Percentiles rank a stretch among this genome's conserved stretches.
Evolutionary conservation across 306 rosid species (phyloP).

Genomic region (Hippophae gyantsensis): DNA sequence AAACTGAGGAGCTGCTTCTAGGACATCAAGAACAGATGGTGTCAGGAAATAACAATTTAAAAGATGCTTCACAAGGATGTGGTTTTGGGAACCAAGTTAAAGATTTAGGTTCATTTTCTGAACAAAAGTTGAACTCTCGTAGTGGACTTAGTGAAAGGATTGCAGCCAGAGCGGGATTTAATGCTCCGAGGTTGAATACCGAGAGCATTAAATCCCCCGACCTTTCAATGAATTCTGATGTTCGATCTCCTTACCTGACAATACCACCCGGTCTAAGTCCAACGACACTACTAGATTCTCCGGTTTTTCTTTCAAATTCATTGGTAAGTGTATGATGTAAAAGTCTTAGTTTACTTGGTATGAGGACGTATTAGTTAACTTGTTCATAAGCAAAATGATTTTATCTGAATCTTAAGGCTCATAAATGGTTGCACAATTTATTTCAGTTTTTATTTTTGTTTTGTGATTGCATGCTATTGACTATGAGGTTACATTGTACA

Average conservation of each 20-base stretch:
- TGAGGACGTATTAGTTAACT: no score
- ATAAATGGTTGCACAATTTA: no score
- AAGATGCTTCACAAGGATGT: constrained; percentile 21
- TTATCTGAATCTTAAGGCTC: no score
- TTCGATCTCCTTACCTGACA: constrained; percentile 67
- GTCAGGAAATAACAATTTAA: constrained; percentile 12
- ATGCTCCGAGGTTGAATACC: constrained; percentile 90
- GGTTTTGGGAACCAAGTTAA: constrained; percentile 29
- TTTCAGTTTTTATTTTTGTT: no score
- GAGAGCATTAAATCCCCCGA: constrained; percentile 73
- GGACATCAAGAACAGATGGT: constrained; percentile 24
- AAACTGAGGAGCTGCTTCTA: constrained; percentile 36
- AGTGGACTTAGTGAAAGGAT: constrained; percentile 77
- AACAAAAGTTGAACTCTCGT: constrained; percentile 36
- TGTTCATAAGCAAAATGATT: no score
- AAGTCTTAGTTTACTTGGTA: constrained; percentile 1
- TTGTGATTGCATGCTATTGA: no score
- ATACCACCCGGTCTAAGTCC: constrained; percentile 98
- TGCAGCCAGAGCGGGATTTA: constrained; percentile 91
- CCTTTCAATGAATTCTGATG: constrained; percentile 42
- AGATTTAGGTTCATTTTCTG: constrained; percentile 26
- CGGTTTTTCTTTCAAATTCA: constrained; percentile 79
- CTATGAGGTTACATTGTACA: no score
- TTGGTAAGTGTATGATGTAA: constrained; percentile 38
- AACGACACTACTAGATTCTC: constrained; percentile 82